Evolutionary conservation across 306 rosid species (phyloP).

Genomic region (Betula pendula): DNA sequence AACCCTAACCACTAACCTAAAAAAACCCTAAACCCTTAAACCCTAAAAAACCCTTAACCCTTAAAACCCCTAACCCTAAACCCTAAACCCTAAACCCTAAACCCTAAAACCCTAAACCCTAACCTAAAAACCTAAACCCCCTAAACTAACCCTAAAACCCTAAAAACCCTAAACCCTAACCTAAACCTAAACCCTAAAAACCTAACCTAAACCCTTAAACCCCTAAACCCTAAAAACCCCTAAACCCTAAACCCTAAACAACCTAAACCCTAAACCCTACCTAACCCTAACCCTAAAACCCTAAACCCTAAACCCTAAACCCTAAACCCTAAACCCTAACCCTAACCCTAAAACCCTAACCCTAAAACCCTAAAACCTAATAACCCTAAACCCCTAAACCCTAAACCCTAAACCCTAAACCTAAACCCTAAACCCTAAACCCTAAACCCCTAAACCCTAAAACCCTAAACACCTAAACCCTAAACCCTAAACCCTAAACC

Average conservation of each 20-base stretch:
- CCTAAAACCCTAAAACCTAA: slow-evolving; percentile 12
- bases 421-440: too few species aligned
- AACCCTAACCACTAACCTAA: too few species aligned
- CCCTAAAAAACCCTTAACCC: too few species aligned
- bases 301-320: slow-evolving; percentile 23
- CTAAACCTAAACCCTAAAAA: background rate
- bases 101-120: slow-evolving; percentile 21
- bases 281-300: slow-evolving; percentile 12
- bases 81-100: slow-evolving; percentile 13
- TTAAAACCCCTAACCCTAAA: slow-evolving; percentile 13
- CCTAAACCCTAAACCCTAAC: slow-evolving; percentile 21
- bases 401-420: too few species aligned
- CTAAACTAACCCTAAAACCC: slow-evolving; percentile 3
- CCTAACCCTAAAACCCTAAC: slow-evolving; percentile 19
- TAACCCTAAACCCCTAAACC: too few species aligned
- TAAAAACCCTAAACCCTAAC: slow-evolving; percentile 11
- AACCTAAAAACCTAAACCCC: slow-evolving; percentile 6
- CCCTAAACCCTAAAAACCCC: slow-evolving; percentile 20
- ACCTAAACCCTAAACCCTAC: too few species aligned
- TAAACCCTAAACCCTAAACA: slow-evolving; percentile 21
- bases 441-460: slow-evolving; percentile 12
- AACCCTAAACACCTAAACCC: slow-evolving; percentile 24
- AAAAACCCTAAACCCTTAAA: too few species aligned
- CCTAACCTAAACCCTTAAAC: slow-evolving; percentile 6
- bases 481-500: slow-evolving; percentile 23